A percentile compares a stretch with the other conserved stretches of the same genome.
Evolutionary conservation across 169 alveolate species (phyloP).

Genomic region (Eimeria falciformis): DNA sequence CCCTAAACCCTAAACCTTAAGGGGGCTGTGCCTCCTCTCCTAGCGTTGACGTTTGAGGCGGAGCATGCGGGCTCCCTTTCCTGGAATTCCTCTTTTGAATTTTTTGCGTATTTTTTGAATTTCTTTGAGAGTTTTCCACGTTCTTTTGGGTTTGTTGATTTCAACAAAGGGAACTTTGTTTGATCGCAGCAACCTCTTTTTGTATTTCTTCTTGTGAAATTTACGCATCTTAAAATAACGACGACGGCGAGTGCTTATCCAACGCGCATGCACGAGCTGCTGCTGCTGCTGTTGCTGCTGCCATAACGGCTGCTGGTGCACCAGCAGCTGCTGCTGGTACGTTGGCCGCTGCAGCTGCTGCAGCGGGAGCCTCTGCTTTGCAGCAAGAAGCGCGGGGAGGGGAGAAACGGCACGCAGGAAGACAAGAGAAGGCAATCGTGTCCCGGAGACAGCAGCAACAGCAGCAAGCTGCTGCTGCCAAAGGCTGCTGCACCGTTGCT

Average conservation of each 20-base stretch:
- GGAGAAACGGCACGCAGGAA: neutral
- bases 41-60: constrained; percentile 49
- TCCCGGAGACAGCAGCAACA: neutral
- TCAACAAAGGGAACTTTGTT: constrained; percentile 74
- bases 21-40: too few species aligned
- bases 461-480: constrained; percentile 40
- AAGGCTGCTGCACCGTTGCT: neutral
- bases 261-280: constrained; percentile 22
- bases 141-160: constrained; percentile 44
- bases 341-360: neutral
- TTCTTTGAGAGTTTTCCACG: constrained; percentile 69
- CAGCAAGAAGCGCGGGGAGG: neutral
- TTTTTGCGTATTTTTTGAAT: constrained; percentile 23
- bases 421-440: neutral
- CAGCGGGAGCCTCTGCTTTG: neutral
- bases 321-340: neutral
- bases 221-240: constrained; percentile 77
- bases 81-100: constrained; percentile 55
- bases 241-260: constrained; percentile 69
- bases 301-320: neutral
- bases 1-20: too few species aligned
- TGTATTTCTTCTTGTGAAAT: constrained; percentile 76
- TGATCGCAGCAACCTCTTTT: constrained; percentile 67
- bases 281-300: constrained; percentile 30
- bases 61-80: constrained; percentile 66